Conservation (phyloP, 2,329 filamentous ascomycete species). For the Sporothrix curviconia region DNA sequence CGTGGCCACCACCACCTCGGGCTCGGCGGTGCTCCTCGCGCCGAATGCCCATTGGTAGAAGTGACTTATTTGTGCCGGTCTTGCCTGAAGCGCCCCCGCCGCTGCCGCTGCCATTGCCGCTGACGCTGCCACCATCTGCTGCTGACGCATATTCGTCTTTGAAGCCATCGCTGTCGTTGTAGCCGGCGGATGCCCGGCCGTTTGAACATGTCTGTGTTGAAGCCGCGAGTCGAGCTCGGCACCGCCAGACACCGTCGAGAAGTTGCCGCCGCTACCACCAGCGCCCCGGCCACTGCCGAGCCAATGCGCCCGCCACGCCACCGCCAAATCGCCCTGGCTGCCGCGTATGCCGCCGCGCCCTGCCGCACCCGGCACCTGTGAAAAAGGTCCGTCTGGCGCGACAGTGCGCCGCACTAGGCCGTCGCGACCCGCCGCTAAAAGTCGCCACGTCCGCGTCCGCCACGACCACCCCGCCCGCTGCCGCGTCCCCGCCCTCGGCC, state of each 20-base stretch:
- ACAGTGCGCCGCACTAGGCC: slow-evolving; percentile 26
- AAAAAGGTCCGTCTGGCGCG: slow-evolving; percentile 32
- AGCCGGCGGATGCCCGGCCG: slow-evolving; percentile 25
- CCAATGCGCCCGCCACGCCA: slow-evolving; percentile 2
- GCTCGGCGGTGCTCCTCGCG: slow-evolving; percentile 48
- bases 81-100: background rate
- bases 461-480: slow-evolving; percentile 19
- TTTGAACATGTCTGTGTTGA: slow-evolving; percentile 53
- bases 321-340: slow-evolving; percentile 18
- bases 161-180: slow-evolving; percentile 36
- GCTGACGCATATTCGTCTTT: slow-evolving; percentile 34
- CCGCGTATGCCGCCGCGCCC: slow-evolving; percentile 15
- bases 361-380: slow-evolving; percentile 25
- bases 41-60: slow-evolving; percentile 51
- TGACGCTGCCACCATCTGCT: slow-evolving; percentile 23
- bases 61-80: slow-evolving; percentile 20
- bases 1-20: slow-evolving; percentile 47
- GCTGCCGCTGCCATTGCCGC: slow-evolving; percentile 18
- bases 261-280: slow-evolving; percentile 22
- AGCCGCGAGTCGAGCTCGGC: slow-evolving; percentile 40
- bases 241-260: slow-evolving; percentile 17
- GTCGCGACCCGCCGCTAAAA: slow-evolving; percentile 20
- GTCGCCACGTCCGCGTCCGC: slow-evolving; percentile 25
- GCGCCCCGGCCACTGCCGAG: slow-evolving; percentile 8
- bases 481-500: slow-evolving; percentile 26